These are phyloP conservation scores for Tricholoma flavovirens DNA, from an alignment of 768 basidiomycete genomes.

Conservation along the genomic window DNA sequence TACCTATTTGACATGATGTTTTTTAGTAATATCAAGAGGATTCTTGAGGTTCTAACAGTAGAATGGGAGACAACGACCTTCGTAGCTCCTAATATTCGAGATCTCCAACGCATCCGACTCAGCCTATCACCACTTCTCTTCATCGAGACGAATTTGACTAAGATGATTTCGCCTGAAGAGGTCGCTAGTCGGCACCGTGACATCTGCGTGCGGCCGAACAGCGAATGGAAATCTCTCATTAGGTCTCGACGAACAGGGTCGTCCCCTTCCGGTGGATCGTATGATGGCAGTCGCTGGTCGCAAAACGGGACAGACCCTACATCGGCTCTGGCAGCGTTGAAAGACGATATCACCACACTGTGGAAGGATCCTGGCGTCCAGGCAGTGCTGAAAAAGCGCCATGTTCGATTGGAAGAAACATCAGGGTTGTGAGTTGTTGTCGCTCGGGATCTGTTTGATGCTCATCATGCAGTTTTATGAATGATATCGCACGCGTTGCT, in stretches of 20 bases:
- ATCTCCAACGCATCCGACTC: constrained; percentile 29
- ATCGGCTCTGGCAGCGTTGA: constrained; percentile 43
- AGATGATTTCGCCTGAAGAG: constrained; percentile 43
- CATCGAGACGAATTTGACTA: constrained; percentile 48
- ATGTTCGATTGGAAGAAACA: constrained; percentile 50
- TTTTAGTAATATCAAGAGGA: constrained; percentile 49
- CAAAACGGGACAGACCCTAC: constrained; percentile 38
- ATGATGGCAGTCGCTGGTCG: constrained; percentile 13
- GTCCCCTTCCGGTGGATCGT: background rate
- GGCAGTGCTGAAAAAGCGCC: constrained; percentile 43
- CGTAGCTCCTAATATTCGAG: constrained; percentile 18
- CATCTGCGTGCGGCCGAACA: constrained; percentile 50
- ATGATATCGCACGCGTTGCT: constrained; percentile 60
- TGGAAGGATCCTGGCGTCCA: constrained; percentile 57
- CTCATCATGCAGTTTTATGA: constrained; percentile 55
- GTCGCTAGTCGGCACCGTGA: constrained; percentile 25
- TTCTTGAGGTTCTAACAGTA: constrained; percentile 48
- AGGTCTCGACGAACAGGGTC: constrained; percentile 6
- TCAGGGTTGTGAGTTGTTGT: constrained; percentile 60
- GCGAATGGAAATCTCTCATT: constrained; percentile 52
- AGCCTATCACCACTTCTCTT: constrained; percentile 44
- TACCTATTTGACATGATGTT: background rate
- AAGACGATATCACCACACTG: constrained; percentile 53
- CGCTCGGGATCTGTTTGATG: background rate
- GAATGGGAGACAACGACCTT: constrained; percentile 30